Evolutionary conservation across 2,329 filamentous ascomycete species (phyloP), one percentile per base, ranked within the genome.

Genomic region (Hysterium pulicare): DNA sequence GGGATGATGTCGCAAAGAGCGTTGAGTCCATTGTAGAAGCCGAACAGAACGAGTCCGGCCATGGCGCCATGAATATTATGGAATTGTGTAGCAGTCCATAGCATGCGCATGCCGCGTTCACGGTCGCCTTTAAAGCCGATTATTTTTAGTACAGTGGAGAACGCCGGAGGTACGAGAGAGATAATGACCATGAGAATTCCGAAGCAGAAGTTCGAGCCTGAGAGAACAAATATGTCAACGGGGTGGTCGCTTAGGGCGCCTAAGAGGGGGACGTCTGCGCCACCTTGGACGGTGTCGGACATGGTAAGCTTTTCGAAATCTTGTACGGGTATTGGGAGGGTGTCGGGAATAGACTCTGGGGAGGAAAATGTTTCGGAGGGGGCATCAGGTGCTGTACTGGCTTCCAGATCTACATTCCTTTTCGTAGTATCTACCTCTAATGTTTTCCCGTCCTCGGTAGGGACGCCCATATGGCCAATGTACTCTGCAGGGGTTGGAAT

Each of bases 51-150:
- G 31, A 97, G 75, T 0, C 85, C 88, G 0, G 90, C 84, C 60
- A 97, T 84, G 5, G 87, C 91, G n/a, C 90, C 91, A 59, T 96
- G 94, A 57, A 97, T 79, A 63, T 95, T 95, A 48, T 83, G 71
- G 62, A 90, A 93, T 38, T 83, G 82, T 17, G 88, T 90, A 10
- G 89, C 87, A 61, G 87, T 83, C 93, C 93, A 98, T 4, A 98
- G 80, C 80, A 96, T 86, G 30, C 78, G 75, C 23, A 96, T 76
- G 8, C 90, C 93, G 30, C 84, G 78, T 48, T 88, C 82, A 33
- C 90, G 84, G 62, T 97, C 90, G 23, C 93, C 93, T 47, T 81
- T 83, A 70, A 97, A 97, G 1, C 93, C 93, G 22, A 96, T 86
- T 32, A 97, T 84, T 45, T 84, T 87, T 3, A 97, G 75, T 1